Evolutionary conservation across 257 asterid species (phyloP).

Genomic region (Ajuga chamaepitys): DNA sequence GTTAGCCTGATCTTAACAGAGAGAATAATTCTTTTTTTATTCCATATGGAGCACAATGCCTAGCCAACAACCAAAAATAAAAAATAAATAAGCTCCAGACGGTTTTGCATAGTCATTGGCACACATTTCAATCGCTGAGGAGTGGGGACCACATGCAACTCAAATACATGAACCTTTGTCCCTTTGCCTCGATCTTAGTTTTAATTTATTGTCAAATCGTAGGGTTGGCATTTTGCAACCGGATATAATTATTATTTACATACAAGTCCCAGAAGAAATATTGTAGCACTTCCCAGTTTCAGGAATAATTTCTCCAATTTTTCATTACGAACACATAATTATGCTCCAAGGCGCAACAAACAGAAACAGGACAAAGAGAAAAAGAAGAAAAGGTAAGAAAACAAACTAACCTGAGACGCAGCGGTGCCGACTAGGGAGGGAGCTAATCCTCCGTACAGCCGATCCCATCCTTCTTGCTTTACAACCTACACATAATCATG

Average conservation of each 20-base stretch:
- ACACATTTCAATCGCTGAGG: slow-evolving; percentile 38
- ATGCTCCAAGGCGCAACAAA: not conserved
- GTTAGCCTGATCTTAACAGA: slow-evolving; percentile 2
- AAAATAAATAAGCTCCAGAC: slow-evolving; percentile 20
- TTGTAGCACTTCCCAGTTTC: not conserved
- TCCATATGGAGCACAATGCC: slow-evolving; percentile 1
- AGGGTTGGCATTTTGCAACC: slow-evolving; percentile 11
- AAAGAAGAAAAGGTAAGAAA: not conserved
- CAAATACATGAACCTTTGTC: not conserved
- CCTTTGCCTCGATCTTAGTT: not conserved
- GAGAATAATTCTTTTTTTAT: slow-evolving; percentile 6
- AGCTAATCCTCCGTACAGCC: slow-evolving; percentile 80
- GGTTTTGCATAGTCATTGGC: slow-evolving; percentile 26
- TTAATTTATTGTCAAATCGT: not conserved
- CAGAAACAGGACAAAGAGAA: not conserved
- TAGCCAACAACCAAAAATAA: slow-evolving; percentile 15
- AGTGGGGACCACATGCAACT: slow-evolving; percentile 40
- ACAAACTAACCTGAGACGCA: slow-evolving; percentile 66
- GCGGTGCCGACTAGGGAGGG: slow-evolving; percentile 96
- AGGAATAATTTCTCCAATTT: not conserved
- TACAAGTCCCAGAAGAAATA: slow-evolving; percentile 3
- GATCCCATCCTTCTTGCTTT: slow-evolving; percentile 87
- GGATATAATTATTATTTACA: not conserved
- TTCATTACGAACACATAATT: no score
- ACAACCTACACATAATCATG: slow-evolving; percentile 48